Evolutionary conservation across 2,329 filamentous ascomycete genomes (phyloP).

Genomic region (Fusarium camptoceras): DNA sequence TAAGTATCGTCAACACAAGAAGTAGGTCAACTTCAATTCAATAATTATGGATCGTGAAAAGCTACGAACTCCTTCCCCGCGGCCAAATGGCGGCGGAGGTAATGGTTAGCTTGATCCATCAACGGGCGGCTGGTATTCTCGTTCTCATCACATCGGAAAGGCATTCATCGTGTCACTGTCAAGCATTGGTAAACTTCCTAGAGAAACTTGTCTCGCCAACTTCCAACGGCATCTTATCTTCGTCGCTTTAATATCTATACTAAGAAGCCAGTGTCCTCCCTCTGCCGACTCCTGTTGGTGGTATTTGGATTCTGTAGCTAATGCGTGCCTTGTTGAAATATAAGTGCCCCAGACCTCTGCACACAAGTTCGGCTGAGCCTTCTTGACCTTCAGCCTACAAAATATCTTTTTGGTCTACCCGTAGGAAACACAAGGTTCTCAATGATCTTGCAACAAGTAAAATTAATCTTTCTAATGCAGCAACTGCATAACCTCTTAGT

Average conservation of each 20-base stretch:
- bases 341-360: not conserved
- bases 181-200: no score
- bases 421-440: not conserved
- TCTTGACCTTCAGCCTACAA: not conserved
- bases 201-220: not conserved
- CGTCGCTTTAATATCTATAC: no score
- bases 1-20: no score
- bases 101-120: no score
- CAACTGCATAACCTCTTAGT: not conserved
- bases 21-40: no score
- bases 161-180: no score
- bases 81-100: no score
- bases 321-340: not conserved
- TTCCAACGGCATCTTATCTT: not conserved
- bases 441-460: not conserved
- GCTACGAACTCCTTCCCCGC: no score
- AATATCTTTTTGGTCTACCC: not conserved
- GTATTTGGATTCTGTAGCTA: not conserved
- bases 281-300: not conserved
- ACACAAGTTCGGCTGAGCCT: not conserved
- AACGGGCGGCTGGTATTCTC: no score
- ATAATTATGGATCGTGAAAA: no score
- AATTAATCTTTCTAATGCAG: not conserved
- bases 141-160: no score
- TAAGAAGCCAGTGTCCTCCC: not conserved